These are phyloP conservation scores for Pseudozyma sp. DNA, from an alignment of 1,284 basidiomycete species.

Conservation along the genomic window DNA sequence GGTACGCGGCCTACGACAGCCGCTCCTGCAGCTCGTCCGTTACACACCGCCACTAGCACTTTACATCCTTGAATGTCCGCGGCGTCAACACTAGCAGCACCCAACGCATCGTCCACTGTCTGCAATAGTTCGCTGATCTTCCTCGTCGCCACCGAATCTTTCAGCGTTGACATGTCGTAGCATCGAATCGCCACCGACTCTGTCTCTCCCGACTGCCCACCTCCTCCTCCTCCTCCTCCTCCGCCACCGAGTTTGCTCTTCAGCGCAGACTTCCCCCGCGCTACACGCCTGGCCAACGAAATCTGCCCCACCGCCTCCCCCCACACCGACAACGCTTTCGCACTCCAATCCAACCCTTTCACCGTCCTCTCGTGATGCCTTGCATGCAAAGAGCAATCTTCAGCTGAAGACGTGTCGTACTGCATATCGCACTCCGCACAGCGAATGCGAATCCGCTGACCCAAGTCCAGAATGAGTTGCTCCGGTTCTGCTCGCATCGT, in stretches of 20 bases:
- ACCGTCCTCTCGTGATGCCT: slow-evolving; percentile 54
- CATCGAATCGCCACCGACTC: slow-evolving; percentile 31
- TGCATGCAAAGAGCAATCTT: slow-evolving; percentile 55
- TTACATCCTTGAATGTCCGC: slow-evolving; percentile 31
- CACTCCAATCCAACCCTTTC: slow-evolving; percentile 57
- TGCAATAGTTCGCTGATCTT: slow-evolving; percentile 46
- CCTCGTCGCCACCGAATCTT: slow-evolving; percentile 28
- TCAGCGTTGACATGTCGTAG: slow-evolving; percentile 47
- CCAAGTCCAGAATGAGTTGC: slow-evolving; percentile 61
- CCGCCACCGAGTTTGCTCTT: slow-evolving; percentile 14
- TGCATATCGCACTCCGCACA: slow-evolving; percentile 62
- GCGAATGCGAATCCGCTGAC: slow-evolving; percentile 53
- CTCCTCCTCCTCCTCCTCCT: slow-evolving; percentile 2
- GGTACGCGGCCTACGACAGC: slow-evolving; percentile 46
- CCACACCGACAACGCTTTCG: slow-evolving; percentile 32
- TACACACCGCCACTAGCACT: slow-evolving; percentile 45
- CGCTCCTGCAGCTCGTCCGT: slow-evolving; percentile 50
- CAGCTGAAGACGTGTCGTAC: slow-evolving; percentile 54
- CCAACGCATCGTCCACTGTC: slow-evolving; percentile 57
- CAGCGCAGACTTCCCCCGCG: slow-evolving; percentile 19
- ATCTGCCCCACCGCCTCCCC: slow-evolving; percentile 32
- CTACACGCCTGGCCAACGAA: slow-evolving; percentile 8
- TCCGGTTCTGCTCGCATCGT: slow-evolving; percentile 29
- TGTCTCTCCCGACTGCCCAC: slow-evolving; percentile 5
- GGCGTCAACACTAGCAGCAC: slow-evolving; percentile 47